Percentiles rank a stretch among this genome's conserved stretches.
phyloP scores from a whole-genome alignment of 192 early-diverging fungal species.

The Coemansia sp. region DNA sequence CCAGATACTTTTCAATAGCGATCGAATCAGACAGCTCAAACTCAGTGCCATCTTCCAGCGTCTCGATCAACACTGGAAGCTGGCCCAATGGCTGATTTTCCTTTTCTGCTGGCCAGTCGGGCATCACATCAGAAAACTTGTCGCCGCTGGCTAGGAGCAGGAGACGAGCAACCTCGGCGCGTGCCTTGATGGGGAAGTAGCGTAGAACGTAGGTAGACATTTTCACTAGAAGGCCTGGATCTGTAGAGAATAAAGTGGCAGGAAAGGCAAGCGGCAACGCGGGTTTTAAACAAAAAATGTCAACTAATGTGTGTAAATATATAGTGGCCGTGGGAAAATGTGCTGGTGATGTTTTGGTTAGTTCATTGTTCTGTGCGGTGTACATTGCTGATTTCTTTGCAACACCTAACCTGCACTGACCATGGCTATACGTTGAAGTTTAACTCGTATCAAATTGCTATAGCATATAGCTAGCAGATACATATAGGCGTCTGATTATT shows the following conservation, averaged over 20 bases:
- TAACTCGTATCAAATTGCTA: neutral
- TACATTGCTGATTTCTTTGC: neutral
- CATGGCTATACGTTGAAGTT: neutral
- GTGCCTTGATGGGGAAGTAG: slow-evolving; percentile 32
- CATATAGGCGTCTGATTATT: too few relatives aligned
- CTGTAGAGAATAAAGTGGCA: neutral
- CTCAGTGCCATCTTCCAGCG: slow-evolving; percentile 8
- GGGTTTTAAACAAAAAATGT: neutral
- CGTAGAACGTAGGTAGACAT: slow-evolving; percentile 18
- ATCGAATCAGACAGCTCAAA: slow-evolving; percentile 44
- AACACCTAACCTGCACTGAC: neutral
- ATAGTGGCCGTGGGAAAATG: neutral
- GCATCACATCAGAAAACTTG: slow-evolving; percentile 23
- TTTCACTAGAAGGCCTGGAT: neutral
- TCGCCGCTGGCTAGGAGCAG: slow-evolving; percentile 48
- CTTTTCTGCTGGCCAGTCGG: slow-evolving; percentile 51
- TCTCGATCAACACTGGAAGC: slow-evolving; percentile 56
- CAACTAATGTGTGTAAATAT: neutral
- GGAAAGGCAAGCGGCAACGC: neutral
- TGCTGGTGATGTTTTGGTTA: neutral
- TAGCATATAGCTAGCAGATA: too few relatives aligned
- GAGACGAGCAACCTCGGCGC: slow-evolving; percentile 20
- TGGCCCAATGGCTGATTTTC: slow-evolving; percentile 51
- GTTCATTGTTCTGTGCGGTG: neutral
- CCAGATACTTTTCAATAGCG: slow-evolving; percentile 56